Base-by-base conservation (phyloP, 495 filamentous ascomycete genomes). In the Aspergillus coremiiformis region DNA sequence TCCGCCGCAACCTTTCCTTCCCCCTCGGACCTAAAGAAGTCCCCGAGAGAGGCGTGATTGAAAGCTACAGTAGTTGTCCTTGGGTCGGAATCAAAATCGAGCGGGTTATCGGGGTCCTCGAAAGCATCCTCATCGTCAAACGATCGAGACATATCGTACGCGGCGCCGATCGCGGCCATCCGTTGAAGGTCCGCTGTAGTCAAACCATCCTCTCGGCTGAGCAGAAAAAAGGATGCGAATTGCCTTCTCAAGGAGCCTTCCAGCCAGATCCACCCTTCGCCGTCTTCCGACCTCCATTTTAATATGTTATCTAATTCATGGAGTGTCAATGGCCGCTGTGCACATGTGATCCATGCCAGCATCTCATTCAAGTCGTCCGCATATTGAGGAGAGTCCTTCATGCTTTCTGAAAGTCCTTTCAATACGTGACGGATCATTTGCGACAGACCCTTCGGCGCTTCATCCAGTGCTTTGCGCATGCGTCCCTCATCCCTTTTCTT, bases 381-480 rank as follows among this genome's bases (percentile, higher is more conserved):
- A 8, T 65, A 54, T 33, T 71, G 60, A n/a, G n/a, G n/a, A n/a
- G n/a, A n/a, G 17, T 63, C 58, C 0, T 44, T 45, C 11, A 54
- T 56, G 39, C 49, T 57, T 11, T 23, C 49, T 6, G 60, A 63
- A 32, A 69, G 60, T 12, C 57, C 54, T 10, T 52, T 33, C 5
- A 69, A 53, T 1, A 69, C 64, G 32, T 71, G 62, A 19, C 59
- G 61, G n/a, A 72, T 41, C 58, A 69, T 68, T 15, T 65, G 57
- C 9, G 52, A 53, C 4, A 72, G 54, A 9, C 60, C 62, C 22
- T 59, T 54, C 0, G 69, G 68, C 3, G 62, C 60, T 23, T 59
- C 37, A 24, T 68, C 54, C 8, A 72, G 59, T 2, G 44, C 47
- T 15, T 62, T 60, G 15, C 55, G 55, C 7, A 72, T 69, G 10